Evolutionary conservation across 1,284 basidiomycete species (phyloP), one percentile per base, ranked within the genome.

Genomic region (Tylopilus sp.): DNA sequence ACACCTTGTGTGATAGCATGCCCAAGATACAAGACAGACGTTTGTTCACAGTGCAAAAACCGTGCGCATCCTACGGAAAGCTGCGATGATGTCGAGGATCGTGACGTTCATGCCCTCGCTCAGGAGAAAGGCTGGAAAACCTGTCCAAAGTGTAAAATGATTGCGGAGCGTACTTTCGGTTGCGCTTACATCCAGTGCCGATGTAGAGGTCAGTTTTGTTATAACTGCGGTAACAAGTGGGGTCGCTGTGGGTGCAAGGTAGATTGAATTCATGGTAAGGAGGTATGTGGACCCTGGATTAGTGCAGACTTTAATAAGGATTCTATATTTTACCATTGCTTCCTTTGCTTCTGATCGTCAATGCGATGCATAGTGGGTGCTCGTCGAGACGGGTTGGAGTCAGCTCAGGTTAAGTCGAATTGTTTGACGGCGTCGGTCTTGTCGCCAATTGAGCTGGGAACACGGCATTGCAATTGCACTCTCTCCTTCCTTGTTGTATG

Each of bases 121-220:
- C 51, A 59, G 28, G 25, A 53, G 43, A 49, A 59, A 3, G 66
- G 68, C n/a, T 76, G 75, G 74, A 61, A 67, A 44, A 64, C 66
- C 10, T 76, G 73, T 55, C 73, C 75, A 1, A 63, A 57, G 9
- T 76, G 74, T 60, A 57, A 61, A 39, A 58, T 62, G 44, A 60
- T 76, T 30, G 64, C 76, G 46, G 74, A 76, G 54, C 71, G 72
- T 19, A 48, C 51, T 7, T 16, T 35, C 2, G 74, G 74, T 12
- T 76, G 74, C 53, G 53, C 55, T 45, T 67, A 71, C 47, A 76
- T 76, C 66, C 53, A 55, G 18, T 76, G 75, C 49, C 59, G 68
- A 21, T 76, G 74, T 55, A 54, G 55, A 13, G 60, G 68, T 26
- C 42, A 67, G 33, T 76, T 76, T 58, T 76, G 74, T 55, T 75